Evolutionary conservation across 768 basidiomycete species (phyloP).

Genomic region (Mycena crocata): DNA sequence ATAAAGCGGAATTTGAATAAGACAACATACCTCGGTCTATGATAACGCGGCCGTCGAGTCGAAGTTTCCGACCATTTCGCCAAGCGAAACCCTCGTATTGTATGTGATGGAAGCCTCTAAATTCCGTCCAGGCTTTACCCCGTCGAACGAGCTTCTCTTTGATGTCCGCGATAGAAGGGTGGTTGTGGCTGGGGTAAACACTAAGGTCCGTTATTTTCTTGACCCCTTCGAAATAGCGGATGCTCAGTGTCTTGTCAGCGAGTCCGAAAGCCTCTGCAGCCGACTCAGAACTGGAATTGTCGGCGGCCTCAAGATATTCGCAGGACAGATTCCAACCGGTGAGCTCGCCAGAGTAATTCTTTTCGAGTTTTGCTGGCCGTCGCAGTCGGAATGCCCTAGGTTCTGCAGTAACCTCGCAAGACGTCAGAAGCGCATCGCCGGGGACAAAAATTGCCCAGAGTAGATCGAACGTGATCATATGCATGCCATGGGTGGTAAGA

Average conservation of each 20-base stretch:
- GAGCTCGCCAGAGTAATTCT: neutral
- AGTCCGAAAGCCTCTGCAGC: neutral
- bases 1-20: neutral
- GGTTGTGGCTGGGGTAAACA: neutral
- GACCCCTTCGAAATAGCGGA: neutral
- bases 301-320: neutral
- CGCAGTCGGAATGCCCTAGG: neutral
- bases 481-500: neutral
- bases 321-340: neutral
- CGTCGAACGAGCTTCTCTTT: neutral
- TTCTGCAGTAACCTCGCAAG: neutral
- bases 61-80: neutral
- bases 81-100: conserved; percentile 1
- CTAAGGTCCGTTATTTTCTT: neutral
- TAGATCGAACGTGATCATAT: neutral
- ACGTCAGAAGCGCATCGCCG: neutral
- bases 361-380: neutral
- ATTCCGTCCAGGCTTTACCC: neutral
- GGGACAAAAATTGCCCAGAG: neutral
- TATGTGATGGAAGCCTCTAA: neutral
- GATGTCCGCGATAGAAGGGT: neutral
- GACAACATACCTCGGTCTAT: neutral
- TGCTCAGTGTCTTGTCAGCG: neutral
- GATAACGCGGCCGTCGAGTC: neutral
- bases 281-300: neutral